A percentile compares a stretch with the other conserved stretches of the same genome.
phyloP scores from a whole-genome alignment of 2,329 filamentous ascomycete genomes.

The Ophiostoma fasciatum region DNA sequence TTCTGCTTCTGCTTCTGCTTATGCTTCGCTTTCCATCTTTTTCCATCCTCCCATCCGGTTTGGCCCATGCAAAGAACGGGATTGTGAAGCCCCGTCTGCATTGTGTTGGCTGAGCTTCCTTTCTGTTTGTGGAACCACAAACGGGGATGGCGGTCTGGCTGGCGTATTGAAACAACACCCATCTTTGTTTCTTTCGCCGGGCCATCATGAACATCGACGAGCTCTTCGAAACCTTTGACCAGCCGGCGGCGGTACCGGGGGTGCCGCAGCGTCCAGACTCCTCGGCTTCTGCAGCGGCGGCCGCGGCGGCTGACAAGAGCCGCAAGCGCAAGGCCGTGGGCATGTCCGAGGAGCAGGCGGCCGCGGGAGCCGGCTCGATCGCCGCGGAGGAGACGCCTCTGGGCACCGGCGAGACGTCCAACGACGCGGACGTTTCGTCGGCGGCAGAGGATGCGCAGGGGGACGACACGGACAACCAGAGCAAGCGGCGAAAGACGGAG shows the following conservation, averaged over 20 bases:
- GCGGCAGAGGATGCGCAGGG: slow-evolving; percentile 20
- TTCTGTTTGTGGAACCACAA: no score
- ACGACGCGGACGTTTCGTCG: slow-evolving; percentile 16
- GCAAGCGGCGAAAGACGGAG: slow-evolving; percentile 49
- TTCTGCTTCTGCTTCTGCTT: no score
- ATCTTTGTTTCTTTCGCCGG: not conserved
- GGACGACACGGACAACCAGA: slow-evolving; percentile 29
- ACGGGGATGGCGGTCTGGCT: no score
- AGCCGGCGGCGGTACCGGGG: no score
- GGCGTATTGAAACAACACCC: not conserved
- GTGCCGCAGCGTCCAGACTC: no score
- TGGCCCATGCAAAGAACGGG: no score
- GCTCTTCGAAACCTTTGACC: slow-evolving; percentile 70
- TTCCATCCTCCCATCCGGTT: no score
- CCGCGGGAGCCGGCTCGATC: not conserved
- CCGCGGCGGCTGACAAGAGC: slow-evolving; percentile 43
- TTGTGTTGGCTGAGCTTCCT: no score
- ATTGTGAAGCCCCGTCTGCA: no score
- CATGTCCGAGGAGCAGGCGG: slow-evolving; percentile 17
- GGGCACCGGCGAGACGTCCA: slow-evolving; percentile 20
- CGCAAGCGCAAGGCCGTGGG: slow-evolving; percentile 78
- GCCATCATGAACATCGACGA: slow-evolving; percentile 46
- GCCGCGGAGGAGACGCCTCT: slow-evolving; percentile 9
- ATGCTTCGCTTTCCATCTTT: no score
- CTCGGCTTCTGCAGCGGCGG: no score